phyloP scores from a whole-genome alignment of 805 yeast genomes.

The Brettanomyces anomalus region DNA sequence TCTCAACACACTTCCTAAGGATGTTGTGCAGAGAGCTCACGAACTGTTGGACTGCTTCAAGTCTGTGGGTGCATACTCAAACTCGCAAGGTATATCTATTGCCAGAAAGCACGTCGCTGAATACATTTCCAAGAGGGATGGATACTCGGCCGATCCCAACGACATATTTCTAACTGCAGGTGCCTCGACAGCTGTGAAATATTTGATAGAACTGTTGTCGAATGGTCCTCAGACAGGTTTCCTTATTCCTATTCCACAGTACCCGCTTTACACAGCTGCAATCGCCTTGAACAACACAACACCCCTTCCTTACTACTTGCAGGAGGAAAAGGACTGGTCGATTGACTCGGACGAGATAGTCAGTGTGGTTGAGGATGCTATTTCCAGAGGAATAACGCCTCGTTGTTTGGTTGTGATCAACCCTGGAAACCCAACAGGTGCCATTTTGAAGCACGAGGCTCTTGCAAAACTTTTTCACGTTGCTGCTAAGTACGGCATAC shows the following conservation, averaged over 20 bases:
- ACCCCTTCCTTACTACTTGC: constrained; percentile 78
- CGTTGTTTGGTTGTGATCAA: constrained; percentile 86
- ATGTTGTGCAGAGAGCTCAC: constrained; percentile 67
- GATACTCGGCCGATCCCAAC: constrained; percentile 54
- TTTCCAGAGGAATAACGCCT: constrained; percentile 46
- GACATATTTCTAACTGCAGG: constrained; percentile 85
- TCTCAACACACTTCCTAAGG: constrained; percentile 40
- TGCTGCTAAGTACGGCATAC: constrained; percentile 79
- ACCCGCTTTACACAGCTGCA: constrained; percentile 95
- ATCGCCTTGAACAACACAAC: constrained; percentile 75
- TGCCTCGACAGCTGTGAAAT: constrained; percentile 89
- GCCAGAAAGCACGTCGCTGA: constrained; percentile 74
- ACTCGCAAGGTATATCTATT: constrained; percentile 76
- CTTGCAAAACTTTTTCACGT: constrained; percentile 65
- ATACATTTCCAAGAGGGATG: constrained; percentile 75
- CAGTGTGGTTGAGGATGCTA: constrained; percentile 38
- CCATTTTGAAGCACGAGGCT: constrained; percentile 56
- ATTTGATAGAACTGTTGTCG: constrained; percentile 63
- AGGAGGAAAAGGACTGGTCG: constrained; percentile 80
- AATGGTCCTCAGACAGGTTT: constrained; percentile 65
- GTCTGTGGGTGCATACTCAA: constrained; percentile 92
- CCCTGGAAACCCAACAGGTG: constrained; percentile 98
- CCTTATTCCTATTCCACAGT: constrained; percentile 95
- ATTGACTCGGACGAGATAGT: constrained; percentile 62
- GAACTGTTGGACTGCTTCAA: constrained; percentile 52